A percentile compares a stretch with the other conserved stretches of the same genome.
Conservation (phyloP, 208 protist species). For the Wallacemonas sp. region DNA sequence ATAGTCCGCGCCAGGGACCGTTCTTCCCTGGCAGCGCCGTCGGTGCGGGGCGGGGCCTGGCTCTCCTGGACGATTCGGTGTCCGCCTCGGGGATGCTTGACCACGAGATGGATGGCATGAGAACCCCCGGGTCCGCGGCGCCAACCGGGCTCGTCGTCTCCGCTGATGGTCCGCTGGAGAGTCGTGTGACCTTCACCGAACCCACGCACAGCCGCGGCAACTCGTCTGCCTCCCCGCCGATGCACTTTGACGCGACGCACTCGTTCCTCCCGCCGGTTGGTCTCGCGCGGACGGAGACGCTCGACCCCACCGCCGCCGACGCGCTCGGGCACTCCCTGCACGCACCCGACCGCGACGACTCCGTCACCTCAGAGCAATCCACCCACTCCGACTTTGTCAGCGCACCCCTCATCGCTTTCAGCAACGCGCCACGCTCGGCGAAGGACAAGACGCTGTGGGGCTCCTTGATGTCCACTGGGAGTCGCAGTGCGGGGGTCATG, state of each 20-base stretch:
- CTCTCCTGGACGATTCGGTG: conserved; percentile 33
- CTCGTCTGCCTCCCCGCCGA: neutral
- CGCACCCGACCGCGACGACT: no score
- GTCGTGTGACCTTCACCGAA: neutral
- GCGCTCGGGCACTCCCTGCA: neutral
- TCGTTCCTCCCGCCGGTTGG: neutral
- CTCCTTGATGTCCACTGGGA: neutral
- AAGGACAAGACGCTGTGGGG: neutral
- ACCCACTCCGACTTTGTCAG: neutral
- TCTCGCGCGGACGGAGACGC: conserved; percentile 17
- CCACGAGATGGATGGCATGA: neutral
- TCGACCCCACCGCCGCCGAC: conserved; percentile 23
- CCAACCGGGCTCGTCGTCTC: neutral
- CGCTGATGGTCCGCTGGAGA: neutral
- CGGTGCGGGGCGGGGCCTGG: conserved; percentile 25
- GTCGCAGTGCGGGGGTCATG: neutral
- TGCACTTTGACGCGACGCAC: neutral
- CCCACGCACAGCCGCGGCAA: neutral
- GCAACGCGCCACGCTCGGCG: neutral
- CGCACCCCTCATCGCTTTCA: neutral
- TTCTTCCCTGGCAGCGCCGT: neutral
- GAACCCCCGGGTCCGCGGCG: neutral
- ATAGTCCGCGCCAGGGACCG: neutral
- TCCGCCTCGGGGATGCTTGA: neutral
- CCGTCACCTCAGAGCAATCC: no score